A percentile compares a stretch with the other conserved stretches of the same genome.
phyloP scores from a whole-genome alignment of 1,284 basidiomycete genomes.

The Trichosporon sp. region DNA sequence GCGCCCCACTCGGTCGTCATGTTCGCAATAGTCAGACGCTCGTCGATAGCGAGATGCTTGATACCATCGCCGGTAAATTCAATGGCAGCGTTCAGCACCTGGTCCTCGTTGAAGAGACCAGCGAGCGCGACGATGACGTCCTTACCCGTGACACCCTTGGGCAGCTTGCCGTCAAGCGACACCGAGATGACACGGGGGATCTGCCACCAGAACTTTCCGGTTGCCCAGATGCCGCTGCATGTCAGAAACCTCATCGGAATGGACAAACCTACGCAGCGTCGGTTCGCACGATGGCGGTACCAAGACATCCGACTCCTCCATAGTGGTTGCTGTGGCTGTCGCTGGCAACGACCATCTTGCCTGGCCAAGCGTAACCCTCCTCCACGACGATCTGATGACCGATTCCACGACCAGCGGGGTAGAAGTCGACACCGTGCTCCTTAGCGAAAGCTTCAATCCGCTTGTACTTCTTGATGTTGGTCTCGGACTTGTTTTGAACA shows the following conservation, averaged over 20 bases:
- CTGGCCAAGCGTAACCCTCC: constrained; percentile 91
- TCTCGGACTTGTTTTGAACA: constrained; percentile 91
- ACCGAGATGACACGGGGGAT: constrained; percentile 95
- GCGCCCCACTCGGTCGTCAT: constrained; percentile 99
- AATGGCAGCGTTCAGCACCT: constrained; percentile 96
- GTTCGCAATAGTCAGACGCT: constrained; percentile 89
- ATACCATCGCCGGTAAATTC: constrained; percentile 95
- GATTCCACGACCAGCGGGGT: constrained; percentile 96
- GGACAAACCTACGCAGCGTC: constrained; percentile 46
- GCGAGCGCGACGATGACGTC: constrained; percentile 97
- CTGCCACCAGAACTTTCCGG: constrained; percentile 99
- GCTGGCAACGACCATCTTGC: constrained; percentile 87
- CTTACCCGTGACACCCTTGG: constrained; percentile 91
- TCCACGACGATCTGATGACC: constrained; percentile 93
- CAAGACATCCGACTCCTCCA: constrained; percentile 93
- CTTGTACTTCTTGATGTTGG: constrained; percentile 89
- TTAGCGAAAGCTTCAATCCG: constrained; percentile 89
- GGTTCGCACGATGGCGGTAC: constrained; percentile 91
- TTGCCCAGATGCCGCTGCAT: constrained; percentile 82
- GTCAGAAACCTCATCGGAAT: neutral
- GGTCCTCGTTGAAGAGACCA: constrained; percentile 93
- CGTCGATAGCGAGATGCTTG: constrained; percentile 74
- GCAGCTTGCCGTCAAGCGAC: constrained; percentile 74
- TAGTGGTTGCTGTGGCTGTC: constrained; percentile 97
- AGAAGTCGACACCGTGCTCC: constrained; percentile 84